Conservation (phyloP, 2,329 filamentous ascomycete species). For the Alternaria sp. region DNA sequence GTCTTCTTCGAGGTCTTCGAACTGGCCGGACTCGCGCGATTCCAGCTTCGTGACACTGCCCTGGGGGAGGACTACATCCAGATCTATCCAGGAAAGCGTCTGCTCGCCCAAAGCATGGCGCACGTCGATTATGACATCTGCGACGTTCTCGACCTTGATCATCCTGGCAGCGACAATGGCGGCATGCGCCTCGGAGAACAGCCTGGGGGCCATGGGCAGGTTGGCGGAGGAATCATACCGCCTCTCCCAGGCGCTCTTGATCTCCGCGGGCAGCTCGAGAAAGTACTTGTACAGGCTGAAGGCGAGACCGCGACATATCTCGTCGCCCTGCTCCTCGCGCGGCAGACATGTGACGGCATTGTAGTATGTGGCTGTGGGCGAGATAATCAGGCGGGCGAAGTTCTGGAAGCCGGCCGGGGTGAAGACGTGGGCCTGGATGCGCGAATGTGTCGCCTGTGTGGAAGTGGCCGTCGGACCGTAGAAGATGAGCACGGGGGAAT, state of each 20-base stretch:
- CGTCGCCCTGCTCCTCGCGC: conserved; percentile 93
- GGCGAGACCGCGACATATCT: conserved; percentile 86
- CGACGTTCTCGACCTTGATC: conserved; percentile 77
- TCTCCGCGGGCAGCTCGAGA: conserved; percentile 76
- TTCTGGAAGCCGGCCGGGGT: conserved; percentile 87
- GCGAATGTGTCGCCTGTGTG: conserved; percentile 87
- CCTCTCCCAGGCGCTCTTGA: conserved; percentile 72
- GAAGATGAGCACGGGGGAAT: conserved; percentile 86
- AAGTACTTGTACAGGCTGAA: conserved; percentile 97
- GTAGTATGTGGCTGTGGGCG: conserved; percentile 90
- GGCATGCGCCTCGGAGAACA: conserved; percentile 92
- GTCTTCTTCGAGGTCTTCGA: conserved; percentile 68
- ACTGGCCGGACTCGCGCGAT: conserved; percentile 61
- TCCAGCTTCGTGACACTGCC: conserved; percentile 65
- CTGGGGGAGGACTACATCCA: conserved; percentile 84
- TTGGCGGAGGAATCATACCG: conserved; percentile 59
- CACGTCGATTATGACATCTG: conserved; percentile 74
- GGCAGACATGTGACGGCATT: conserved; percentile 87
- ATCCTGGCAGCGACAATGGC: conserved; percentile 87
- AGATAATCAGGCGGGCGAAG: conserved; percentile 89
- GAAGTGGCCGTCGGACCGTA: conserved; percentile 89
- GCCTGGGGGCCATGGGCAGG: conserved; percentile 68
- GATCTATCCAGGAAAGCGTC: conserved; percentile 81
- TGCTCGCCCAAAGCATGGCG: conserved; percentile 80
- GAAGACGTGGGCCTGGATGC: conserved; percentile 93